Conservation (phyloP, 2,329 filamentous ascomycete genomes). For the Colletotrichum ledebouriae region DNA sequence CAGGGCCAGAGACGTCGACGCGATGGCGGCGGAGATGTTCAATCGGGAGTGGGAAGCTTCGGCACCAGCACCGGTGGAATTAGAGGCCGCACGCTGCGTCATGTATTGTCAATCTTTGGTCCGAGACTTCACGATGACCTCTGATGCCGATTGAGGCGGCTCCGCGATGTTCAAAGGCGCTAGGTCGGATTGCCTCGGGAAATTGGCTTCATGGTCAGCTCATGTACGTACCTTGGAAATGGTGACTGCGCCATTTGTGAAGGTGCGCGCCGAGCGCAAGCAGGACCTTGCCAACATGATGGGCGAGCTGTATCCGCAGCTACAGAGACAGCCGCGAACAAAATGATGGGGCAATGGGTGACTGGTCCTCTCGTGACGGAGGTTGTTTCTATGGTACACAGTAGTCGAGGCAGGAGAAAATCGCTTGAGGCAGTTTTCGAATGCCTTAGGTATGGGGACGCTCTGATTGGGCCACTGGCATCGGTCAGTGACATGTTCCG, state of each 20-base stretch:
- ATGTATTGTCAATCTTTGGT: conserved; percentile 55
- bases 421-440: conserved; percentile 43
- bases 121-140: conserved; percentile 42
- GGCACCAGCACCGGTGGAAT: conserved; percentile 79
- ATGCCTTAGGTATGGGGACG: conserved; percentile 40
- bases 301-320: conserved; percentile 61
- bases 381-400: conserved; percentile 40
- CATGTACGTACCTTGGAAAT: conserved; percentile 78
- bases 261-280: conserved; percentile 88
- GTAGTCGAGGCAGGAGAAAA: conserved; percentile 42
- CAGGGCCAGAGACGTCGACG: conserved; percentile 87
- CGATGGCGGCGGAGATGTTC: conserved; percentile 88
- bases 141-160: conserved; percentile 42
- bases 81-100: conserved; percentile 75
- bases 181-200: conserved; percentile 52
- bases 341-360: conserved; percentile 55
- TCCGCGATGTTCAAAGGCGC: conserved; percentile 35
- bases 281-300: conserved; percentile 95
- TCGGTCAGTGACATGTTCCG: conserved; percentile 40
- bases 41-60: conserved; percentile 81
- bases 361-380: conserved; percentile 44
- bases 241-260: conserved; percentile 81
- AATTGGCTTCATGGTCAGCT: conserved; percentile 52
- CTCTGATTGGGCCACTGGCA: conserved; percentile 37
- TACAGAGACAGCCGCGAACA: conserved; percentile 51